A percentile compares a stretch with the other conserved stretches of the same genome.
Conservation (phyloP, 179 eudicot genomes). For the Corrigiola litoralis region DNA sequence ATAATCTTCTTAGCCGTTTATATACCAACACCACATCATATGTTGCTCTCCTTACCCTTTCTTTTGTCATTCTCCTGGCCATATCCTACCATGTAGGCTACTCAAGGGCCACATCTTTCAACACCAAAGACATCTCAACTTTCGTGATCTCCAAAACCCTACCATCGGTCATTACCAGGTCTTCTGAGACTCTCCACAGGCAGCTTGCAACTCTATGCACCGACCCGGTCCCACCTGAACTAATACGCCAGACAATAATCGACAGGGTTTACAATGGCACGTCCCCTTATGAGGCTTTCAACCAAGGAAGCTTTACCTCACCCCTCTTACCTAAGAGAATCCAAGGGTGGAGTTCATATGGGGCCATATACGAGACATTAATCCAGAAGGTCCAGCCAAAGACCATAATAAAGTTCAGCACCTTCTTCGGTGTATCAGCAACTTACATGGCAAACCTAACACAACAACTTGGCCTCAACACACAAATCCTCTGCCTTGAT, state of each 20-base stretch:
- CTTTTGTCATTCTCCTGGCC: constrained; percentile 24
- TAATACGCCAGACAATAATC: constrained; percentile 32
- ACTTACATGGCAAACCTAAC: constrained; percentile 41
- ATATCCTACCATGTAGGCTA: constrained; percentile 36
- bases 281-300: constrained; percentile 41
- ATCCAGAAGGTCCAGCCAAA: constrained; percentile 37
- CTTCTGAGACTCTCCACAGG: constrained; percentile 7
- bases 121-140: constrained; percentile 1
- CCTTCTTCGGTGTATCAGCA: constrained; percentile 44
- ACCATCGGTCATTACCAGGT: neutral
- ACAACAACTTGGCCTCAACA: constrained; percentile 29
- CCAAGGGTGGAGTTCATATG: constrained; percentile 34
- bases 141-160: constrained; percentile 1
- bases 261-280: constrained; percentile 38
- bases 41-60: constrained; percentile 7
- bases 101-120: constrained; percentile 21
- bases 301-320: constrained; percentile 24
- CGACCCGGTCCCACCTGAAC: constrained; percentile 24
- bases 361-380: constrained; percentile 34
- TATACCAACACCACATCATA: neutral
- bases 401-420: constrained; percentile 42
- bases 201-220: constrained; percentile 24
- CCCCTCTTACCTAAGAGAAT: constrained; percentile 23
- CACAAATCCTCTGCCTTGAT: constrained; percentile 46
- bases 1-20: neutral